Conservation (phyloP, 2,329 filamentous ascomycete genomes). For the Moelleriella libera region DNA sequence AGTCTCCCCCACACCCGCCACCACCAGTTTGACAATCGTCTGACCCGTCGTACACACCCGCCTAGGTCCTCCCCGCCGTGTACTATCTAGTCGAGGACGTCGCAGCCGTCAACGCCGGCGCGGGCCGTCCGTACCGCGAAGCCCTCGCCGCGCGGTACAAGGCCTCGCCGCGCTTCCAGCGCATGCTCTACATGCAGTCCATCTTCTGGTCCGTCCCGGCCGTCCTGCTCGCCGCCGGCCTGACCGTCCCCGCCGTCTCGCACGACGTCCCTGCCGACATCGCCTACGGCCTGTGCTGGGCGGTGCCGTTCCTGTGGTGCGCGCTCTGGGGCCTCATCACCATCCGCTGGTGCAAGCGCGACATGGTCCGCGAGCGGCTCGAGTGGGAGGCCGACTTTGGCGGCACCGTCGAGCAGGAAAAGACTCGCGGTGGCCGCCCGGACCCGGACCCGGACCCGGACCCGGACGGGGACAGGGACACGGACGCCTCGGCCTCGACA, state of each 20-base stretch:
- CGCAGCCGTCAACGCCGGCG: conserved; percentile 50
- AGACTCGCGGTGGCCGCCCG: too few species aligned
- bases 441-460: too few species aligned
- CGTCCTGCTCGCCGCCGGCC: conserved; percentile 18
- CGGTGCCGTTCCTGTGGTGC: conserved; percentile 23
- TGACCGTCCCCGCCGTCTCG: conserved; percentile 22
- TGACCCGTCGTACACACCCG: not conserved
- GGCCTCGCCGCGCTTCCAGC: conserved; percentile 24
- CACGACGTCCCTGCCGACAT: conserved; percentile 18
- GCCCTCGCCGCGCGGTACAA: conserved; percentile 25
- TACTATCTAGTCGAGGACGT: conserved; percentile 56
- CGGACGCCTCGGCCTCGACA: too few species aligned
- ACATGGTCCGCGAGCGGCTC: conserved; percentile 20
- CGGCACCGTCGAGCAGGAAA: not conserved
- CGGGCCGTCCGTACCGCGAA: conserved; percentile 27
- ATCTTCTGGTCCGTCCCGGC: conserved; percentile 26
- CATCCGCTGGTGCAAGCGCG: conserved; percentile 20
- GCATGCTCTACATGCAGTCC: conserved; percentile 24
- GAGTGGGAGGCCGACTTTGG: conserved; percentile 17
- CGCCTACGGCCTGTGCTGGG: conserved; percentile 24
- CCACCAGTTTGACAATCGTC: not conserved
- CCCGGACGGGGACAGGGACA: too few species aligned
- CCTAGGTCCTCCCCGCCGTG: conserved; percentile 39
- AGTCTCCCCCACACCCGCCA: not conserved
- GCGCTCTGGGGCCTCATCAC: conserved; percentile 19